A percentile compares a stretch with the other conserved stretches of the same genome.
phyloP scores from a whole-genome alignment of 805 yeast species.

The Yarrowia osloensis region DNA sequence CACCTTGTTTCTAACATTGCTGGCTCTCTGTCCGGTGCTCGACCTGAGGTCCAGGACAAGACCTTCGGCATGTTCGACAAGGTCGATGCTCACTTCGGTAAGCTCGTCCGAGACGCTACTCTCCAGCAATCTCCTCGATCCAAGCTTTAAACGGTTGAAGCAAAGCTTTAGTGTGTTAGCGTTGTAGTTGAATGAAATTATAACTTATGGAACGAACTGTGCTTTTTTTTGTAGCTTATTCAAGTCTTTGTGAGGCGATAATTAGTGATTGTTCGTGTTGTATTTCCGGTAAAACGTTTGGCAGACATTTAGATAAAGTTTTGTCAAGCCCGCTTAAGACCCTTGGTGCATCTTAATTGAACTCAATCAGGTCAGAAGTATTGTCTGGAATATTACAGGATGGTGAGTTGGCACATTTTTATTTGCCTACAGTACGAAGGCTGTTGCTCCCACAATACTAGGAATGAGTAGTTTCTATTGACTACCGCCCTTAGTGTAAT shows the following conservation, averaged over 20 bases:
- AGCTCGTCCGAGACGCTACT: conserved; percentile 64
- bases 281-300: no score
- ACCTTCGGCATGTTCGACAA: conserved; percentile 74
- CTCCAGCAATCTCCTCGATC: conserved; percentile 52
- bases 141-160: conserved; percentile 14
- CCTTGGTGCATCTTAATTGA: not conserved
- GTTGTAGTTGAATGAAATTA: conserved; percentile 20
- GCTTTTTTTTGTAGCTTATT: no score
- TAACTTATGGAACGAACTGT: conserved; percentile 11
- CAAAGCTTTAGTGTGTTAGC: conserved; percentile 17
- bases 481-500: no score
- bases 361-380: not conserved
- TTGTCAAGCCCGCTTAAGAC: not conserved
- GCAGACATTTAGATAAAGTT: conserved; percentile 1
- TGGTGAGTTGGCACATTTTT: not conserved
- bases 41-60: conserved; percentile 72
- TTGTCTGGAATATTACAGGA: not conserved
- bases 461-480: no score
- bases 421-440: no score
- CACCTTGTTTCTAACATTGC: conserved; percentile 83
- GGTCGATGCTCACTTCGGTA: conserved; percentile 70
- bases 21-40: conserved; percentile 66
- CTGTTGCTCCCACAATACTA: no score
- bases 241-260: not conserved
- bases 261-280: not conserved